Base-by-base conservation (phyloP, 2,329 filamentous ascomycete species). In the Tolypocladium tropicale region DNA sequence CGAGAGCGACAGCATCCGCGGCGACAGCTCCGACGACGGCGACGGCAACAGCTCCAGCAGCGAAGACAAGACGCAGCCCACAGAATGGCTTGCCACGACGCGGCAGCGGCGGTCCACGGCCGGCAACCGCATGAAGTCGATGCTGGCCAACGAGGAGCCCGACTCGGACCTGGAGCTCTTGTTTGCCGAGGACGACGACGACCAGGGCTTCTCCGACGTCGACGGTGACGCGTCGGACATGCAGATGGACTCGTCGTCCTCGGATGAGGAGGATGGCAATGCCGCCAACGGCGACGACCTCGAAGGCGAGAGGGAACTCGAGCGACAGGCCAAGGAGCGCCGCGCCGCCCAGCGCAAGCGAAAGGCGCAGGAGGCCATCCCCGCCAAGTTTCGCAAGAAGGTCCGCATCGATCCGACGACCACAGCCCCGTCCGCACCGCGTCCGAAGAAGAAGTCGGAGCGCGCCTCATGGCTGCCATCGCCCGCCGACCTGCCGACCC, bases 221-320 rank as follows among this genome's bases (percentile, higher is more conserved):
- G 85, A 83, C 50, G 80, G 79, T 12, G 81, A 81, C 55, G 82
- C 76, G 2, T 89, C 87, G 2, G 93, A 96, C 67, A 85, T 89
- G 62, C 85, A 89, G 51, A 86, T 96, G 76, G 90, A 95, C 65
- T 92, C 88, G 16, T 92, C 88, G 16, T 95, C 90, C 0, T 89
- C 85, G 0, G 88, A 90, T 60, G 88, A 91, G 51, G 90, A 90
- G 60, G 88, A 90, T 52, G 89, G 94, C 52, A 90, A 64, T 28
- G 78, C 86, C 57, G 71, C 74, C 39, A 73, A 71, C 55, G 69
- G 67, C 32, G 80, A 94, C 61, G 90, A 95, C 46, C 70, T 94
- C 5, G 89, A 90, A 56, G 94, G 94, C 36, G 94, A 99, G 73
- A 88, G 86, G 64, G 90, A 95, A 71, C 71, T 99, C 55, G 85